phyloP scores from a whole-genome alignment of 306 rosid genomes.

The Vigna angularis region DNA sequence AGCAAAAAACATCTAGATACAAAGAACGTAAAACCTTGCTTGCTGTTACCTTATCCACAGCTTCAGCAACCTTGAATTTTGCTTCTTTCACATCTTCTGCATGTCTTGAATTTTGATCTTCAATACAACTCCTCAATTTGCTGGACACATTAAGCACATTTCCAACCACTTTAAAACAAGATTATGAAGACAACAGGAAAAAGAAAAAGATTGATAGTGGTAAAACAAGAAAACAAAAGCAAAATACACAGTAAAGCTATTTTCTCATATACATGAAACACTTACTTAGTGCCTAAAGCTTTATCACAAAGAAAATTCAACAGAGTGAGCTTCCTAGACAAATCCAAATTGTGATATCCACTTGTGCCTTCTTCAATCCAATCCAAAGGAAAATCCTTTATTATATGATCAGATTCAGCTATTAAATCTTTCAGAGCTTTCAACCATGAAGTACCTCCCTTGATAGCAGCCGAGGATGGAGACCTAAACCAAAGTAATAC shows the following conservation, averaged over 20 bases:
- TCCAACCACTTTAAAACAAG: conserved; percentile 24
- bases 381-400: conserved; percentile 44
- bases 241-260: not conserved
- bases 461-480: conserved; percentile 30
- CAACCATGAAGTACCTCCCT: conserved; percentile 51
- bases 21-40: not conserved
- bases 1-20: not conserved
- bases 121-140: conserved; percentile 46
- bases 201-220: not conserved
- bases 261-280: not conserved
- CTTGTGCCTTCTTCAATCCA: conserved; percentile 31
- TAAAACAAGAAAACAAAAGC: conserved; percentile 1
- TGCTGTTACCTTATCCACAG: conserved; percentile 49
- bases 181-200: not conserved
- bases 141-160: conserved; percentile 41
- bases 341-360: conserved; percentile 42
- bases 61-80: conserved; percentile 45
- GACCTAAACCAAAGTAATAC: conserved; percentile 34
- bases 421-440: conserved; percentile 41
- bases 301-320: conserved; percentile 56
- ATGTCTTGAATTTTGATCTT: conserved; percentile 38
- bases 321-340: conserved; percentile 44
- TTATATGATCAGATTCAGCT: conserved; percentile 31
- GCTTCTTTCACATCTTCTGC: conserved; percentile 35
- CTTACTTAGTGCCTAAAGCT: conserved; percentile 52